Percentiles rank a stretch among this genome's conserved stretches.
Conservation (phyloP, 2,329 filamentous ascomycete genomes). For the Cephalotrichum gorgonifer region DNA sequence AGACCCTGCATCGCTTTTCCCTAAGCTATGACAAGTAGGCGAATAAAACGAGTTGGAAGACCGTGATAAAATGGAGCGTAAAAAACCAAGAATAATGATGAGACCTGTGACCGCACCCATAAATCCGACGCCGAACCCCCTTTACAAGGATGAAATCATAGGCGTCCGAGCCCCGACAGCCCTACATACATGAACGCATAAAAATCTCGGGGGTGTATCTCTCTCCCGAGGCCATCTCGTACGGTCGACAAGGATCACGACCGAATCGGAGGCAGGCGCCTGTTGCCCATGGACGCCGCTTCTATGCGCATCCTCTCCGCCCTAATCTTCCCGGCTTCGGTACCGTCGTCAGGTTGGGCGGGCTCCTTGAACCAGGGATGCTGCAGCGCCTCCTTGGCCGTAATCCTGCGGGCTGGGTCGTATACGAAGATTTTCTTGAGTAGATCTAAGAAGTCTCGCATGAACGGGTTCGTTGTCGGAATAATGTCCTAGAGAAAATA, state of each 20-base stretch:
- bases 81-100: too few species aligned
- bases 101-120: too few species aligned
- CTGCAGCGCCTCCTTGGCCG: conserved; percentile 53
- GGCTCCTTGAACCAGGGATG: conserved; percentile 60
- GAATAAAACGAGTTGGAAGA: too few species aligned
- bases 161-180: too few species aligned
- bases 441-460: conserved; percentile 53
- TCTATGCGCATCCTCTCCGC: conserved; percentile 37
- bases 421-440: conserved; percentile 59
- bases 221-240: too few species aligned
- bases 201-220: too few species aligned
- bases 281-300: conserved; percentile 17
- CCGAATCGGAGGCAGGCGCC: conserved; percentile 2
- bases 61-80: too few species aligned
- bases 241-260: too few species aligned
- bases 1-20: too few species aligned
- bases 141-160: too few species aligned
- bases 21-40: too few species aligned
- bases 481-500: conserved; percentile 48
- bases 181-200: background rate
- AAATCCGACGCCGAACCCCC: too few species aligned
- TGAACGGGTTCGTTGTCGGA: conserved; percentile 46
- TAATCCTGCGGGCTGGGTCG: conserved; percentile 54
- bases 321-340: conserved; percentile 56
- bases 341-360: conserved; percentile 54